Percentiles rank a stretch among this genome's conserved stretches.
phyloP scores from a whole-genome alignment of 2,329 filamentous ascomycete genomes.

The Colletotrichum musicola region DNA sequence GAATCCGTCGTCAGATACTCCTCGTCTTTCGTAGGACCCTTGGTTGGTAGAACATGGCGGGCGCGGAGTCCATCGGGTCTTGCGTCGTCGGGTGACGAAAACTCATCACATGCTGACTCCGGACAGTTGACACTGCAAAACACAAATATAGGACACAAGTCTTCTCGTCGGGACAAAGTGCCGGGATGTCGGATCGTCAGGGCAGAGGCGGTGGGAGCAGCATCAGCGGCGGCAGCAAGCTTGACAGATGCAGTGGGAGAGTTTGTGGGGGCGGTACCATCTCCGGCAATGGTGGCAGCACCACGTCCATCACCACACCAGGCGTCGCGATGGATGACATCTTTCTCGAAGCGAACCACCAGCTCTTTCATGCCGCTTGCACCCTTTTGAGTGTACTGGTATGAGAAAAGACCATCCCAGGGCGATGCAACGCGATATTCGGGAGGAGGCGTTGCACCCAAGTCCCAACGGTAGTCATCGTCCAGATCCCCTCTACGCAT shows the following conservation, averaged over 20 bases:
- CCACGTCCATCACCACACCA: slow-evolving; percentile 35
- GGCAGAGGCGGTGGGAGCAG: neutral
- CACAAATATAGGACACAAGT: neutral
- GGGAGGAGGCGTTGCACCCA: slow-evolving; percentile 8
- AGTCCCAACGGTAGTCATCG: slow-evolving; percentile 11
- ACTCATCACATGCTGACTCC: neutral
- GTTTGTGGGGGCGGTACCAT: no score
- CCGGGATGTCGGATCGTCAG: neutral
- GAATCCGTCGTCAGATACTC: slow-evolving; percentile 4
- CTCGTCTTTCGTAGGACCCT: slow-evolving; percentile 16
- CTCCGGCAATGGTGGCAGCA: neutral
- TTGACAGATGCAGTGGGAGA: no score
- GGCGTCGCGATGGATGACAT: slow-evolving; percentile 45
- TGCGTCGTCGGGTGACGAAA: neutral
- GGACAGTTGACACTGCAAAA: slow-evolving; percentile 1
- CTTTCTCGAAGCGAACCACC: slow-evolving; percentile 32
- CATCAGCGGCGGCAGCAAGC: neutral
- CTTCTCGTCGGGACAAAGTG: neutral
- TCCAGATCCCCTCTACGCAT: neutral
- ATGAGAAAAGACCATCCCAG: slow-evolving; percentile 30
- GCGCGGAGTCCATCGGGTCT: neutral
- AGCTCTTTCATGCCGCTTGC: slow-evolving; percentile 22
- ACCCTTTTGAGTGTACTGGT: slow-evolving; percentile 31
- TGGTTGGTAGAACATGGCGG: neutral
- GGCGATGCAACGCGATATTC: slow-evolving; percentile 6